Percentiles rank a stretch among this genome's conserved stretches.
phyloP scores from a whole-genome alignment of 768 basidiomycete genomes.

The Trametes punicea region DNA sequence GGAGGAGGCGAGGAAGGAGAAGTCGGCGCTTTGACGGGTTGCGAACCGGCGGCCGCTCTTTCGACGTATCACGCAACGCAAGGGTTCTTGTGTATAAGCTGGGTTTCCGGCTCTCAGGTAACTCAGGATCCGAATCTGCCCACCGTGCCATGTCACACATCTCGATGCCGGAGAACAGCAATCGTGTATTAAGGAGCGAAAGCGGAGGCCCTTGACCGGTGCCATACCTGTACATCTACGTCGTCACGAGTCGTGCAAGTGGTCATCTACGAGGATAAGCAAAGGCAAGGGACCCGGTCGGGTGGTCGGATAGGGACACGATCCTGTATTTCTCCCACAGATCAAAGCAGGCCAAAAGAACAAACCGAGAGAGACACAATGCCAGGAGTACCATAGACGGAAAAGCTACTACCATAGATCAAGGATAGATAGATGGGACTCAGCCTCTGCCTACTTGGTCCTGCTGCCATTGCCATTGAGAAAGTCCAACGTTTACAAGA shows the following conservation, averaged over 20 bases:
- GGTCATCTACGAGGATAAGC: not conserved
- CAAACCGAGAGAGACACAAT: not conserved
- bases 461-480: not conserved
- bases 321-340: conserved; percentile 11
- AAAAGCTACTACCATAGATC: conserved; percentile 3
- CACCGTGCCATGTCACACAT: too few species aligned
- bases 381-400: not conserved
- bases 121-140: too few species aligned
- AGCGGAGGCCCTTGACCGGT: conserved; percentile 16
- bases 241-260: conserved; percentile 15
- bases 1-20: conserved; percentile 53
- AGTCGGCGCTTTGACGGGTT: conserved; percentile 16
- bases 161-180: conserved; percentile 1
- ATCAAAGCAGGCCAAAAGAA: not conserved
- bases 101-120: too few species aligned
- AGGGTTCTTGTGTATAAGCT: too few species aligned
- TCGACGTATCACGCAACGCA: too few species aligned
- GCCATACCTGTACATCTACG: conserved; percentile 16
- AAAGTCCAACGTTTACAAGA: conserved; percentile 12
- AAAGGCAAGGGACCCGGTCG: conserved; percentile 7
- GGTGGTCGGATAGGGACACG: conserved; percentile 17
- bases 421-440: not conserved
- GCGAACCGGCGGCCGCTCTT: not conserved
- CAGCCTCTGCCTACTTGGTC: not conserved
- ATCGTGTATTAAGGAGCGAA: conserved; percentile 21